phyloP scores from a whole-genome alignment of 2,329 filamentous ascomycete genomes.

The Penicillium occitanis region DNA sequence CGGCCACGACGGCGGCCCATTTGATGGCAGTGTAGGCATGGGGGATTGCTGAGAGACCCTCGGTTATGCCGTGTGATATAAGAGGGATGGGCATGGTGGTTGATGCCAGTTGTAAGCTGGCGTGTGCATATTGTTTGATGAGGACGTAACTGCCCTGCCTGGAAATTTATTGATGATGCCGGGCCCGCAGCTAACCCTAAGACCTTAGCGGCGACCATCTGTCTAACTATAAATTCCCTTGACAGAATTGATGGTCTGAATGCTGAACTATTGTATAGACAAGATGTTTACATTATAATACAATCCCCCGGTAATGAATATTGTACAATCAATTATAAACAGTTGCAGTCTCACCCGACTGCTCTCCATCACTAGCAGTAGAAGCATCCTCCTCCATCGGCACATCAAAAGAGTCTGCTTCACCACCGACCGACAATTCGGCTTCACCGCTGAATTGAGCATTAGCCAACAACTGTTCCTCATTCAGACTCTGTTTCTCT shows the following conservation, averaged over 20 bases:
- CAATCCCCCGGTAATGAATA: background rate
- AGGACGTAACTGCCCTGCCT: background rate
- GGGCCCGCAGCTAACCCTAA: background rate
- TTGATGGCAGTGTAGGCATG: conserved; percentile 55
- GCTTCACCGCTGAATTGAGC: conserved; percentile 18
- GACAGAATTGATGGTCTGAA: too few relatives aligned
- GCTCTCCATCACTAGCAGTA: background rate
- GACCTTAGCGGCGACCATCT: conserved; percentile 5
- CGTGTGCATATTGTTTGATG: background rate
- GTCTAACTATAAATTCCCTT: too few relatives aligned
- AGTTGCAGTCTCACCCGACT: background rate
- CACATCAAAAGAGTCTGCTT: conserved; percentile 10
- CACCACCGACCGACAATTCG: background rate
- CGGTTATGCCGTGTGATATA: conserved; percentile 53
- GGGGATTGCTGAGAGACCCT: conserved; percentile 57
- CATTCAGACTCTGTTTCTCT: conserved; percentile 36
- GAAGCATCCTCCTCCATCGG: conserved; percentile 2
- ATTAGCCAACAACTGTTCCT: conserved; percentile 30
- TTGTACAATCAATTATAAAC: conserved; percentile 1
- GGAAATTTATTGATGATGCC: background rate
- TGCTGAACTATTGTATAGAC: background rate
- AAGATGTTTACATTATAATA: conserved; percentile 10
- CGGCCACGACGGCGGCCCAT: conserved; percentile 51
- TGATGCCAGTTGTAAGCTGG: background rate
- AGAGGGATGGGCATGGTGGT: conserved; percentile 62